Evolutionary conservation across 192 early-diverging fungal genomes (phyloP).

Genomic region (Lunasporangiospora selenospora): DNA sequence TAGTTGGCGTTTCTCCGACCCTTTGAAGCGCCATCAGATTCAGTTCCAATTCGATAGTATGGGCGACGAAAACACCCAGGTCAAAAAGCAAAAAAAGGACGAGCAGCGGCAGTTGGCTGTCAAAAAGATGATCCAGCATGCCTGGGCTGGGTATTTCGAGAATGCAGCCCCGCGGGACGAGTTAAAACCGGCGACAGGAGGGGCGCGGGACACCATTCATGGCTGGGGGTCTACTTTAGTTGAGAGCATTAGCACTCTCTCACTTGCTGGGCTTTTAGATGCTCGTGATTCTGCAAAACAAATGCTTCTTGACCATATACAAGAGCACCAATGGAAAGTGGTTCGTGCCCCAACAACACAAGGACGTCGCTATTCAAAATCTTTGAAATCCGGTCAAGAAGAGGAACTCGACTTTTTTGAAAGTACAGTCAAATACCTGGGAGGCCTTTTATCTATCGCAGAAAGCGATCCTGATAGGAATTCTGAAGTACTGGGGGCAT

Average conservation of each 20-base stretch:
- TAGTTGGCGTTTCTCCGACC: too few relatives aligned
- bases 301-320: conserved; percentile 46
- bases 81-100: too few relatives aligned
- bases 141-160: conserved; percentile 16
- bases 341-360: not conserved
- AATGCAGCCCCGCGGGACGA: conserved; percentile 22
- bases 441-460: conserved; percentile 69
- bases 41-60: conserved; percentile 26
- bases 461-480: conserved; percentile 58
- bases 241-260: conserved; percentile 75
- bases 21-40: conserved; percentile 6
- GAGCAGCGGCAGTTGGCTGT: conserved; percentile 1
- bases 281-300: conserved; percentile 62
- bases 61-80: too few relatives aligned
- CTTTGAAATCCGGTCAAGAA: too few relatives aligned
- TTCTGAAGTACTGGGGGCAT: conserved; percentile 59
- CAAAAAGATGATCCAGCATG: conserved; percentile 27
- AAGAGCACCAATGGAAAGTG: conserved; percentile 35
- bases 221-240: conserved; percentile 71
- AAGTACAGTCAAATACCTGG: conserved; percentile 70
- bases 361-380: too few relatives aligned
- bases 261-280: conserved; percentile 64
- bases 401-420: conserved; percentile 67
- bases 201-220: conserved; percentile 16
- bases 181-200: conserved; percentile 3